A percentile compares a stretch with the other conserved stretches of the same genome.
Evolutionary conservation across 257 asterid species (phyloP).

Genomic region (Ballota nigra): DNA sequence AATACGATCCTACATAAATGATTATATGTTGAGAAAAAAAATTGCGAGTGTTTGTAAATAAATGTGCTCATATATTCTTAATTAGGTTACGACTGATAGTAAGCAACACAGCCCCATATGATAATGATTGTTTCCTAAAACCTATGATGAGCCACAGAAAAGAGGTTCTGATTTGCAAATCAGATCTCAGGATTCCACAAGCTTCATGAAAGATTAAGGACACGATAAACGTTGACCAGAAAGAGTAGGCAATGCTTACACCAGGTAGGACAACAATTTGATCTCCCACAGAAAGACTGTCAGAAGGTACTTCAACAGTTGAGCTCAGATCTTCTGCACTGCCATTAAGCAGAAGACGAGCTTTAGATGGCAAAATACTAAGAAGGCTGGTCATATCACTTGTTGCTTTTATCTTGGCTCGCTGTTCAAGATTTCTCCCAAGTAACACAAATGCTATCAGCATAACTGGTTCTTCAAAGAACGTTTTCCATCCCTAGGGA

Average conservation of each 20-base stretch:
- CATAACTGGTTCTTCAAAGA: slow-evolving; percentile 99
- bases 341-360: slow-evolving; percentile 75
- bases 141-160: slow-evolving; percentile 7
- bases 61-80: slow-evolving; percentile 7
- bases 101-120: slow-evolving; percentile 5
- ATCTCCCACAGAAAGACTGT: slow-evolving; percentile 91
- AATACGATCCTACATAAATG: slow-evolving; percentile 74
- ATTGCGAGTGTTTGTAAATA: neutral
- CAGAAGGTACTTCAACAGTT: slow-evolving; percentile 83
- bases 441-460: slow-evolving; percentile 95
- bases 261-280: slow-evolving; percentile 90
- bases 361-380: slow-evolving; percentile 87
- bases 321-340: slow-evolving; percentile 51
- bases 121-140: neutral
- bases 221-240: slow-evolving; percentile 12
- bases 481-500: slow-evolving; percentile 91
- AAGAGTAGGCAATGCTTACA: slow-evolving; percentile 53
- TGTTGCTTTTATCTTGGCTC: slow-evolving; percentile 95
- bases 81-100: neutral
- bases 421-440: slow-evolving; percentile 96
- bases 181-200: slow-evolving; percentile 9
- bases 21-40: slow-evolving; percentile 18
- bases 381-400: slow-evolving; percentile 98
- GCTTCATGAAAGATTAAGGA: slow-evolving; percentile 18
- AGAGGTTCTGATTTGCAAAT: neutral